Conservation (phyloP, 1,139 yeast species). For the Neolecta irregularis region DNA sequence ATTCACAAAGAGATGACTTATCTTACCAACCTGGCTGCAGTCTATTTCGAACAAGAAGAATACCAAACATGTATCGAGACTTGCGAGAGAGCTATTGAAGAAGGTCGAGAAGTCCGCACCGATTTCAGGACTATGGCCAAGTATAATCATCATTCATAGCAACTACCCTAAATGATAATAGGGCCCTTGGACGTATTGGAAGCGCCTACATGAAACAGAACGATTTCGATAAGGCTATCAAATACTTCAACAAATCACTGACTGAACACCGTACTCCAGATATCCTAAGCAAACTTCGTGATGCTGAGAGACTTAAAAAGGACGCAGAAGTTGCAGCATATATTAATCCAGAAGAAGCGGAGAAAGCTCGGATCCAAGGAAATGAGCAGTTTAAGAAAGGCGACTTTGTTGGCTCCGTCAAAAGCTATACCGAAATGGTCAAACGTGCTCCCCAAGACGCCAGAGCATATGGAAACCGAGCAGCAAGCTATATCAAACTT, state of each 20-base stretch:
- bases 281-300: conserved; percentile 69
- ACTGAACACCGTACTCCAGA: conserved; percentile 98
- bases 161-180: not conserved
- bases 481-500: conserved; percentile 87
- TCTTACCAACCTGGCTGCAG: conserved; percentile 93
- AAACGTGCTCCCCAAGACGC: conserved; percentile 94
- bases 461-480: conserved; percentile 94
- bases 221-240: conserved; percentile 58
- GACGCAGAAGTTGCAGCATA: conserved; percentile 74
- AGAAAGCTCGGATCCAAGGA: conserved; percentile 86
- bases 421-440: conserved; percentile 86
- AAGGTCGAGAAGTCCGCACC: conserved; percentile 79
- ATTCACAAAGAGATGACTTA: conserved; percentile 73
- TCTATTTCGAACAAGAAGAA: conserved; percentile 91
- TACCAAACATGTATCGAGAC: conserved; percentile 70
- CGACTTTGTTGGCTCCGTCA: conserved; percentile 95
- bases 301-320: conserved; percentile 2
- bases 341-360: conserved; percentile 82
- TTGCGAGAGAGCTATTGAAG: conserved; percentile 67
- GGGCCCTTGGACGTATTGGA: conserved; percentile 75
- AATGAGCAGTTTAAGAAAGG: conserved; percentile 76
- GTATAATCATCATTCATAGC: conserved; percentile 19
- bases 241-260: conserved; percentile 71
- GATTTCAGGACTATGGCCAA: conserved; percentile 87
- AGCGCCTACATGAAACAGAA: conserved; percentile 61